phyloP scores from a whole-genome alignment of 768 basidiomycete genomes.

The Rhodocollybia butyracea region DNA sequence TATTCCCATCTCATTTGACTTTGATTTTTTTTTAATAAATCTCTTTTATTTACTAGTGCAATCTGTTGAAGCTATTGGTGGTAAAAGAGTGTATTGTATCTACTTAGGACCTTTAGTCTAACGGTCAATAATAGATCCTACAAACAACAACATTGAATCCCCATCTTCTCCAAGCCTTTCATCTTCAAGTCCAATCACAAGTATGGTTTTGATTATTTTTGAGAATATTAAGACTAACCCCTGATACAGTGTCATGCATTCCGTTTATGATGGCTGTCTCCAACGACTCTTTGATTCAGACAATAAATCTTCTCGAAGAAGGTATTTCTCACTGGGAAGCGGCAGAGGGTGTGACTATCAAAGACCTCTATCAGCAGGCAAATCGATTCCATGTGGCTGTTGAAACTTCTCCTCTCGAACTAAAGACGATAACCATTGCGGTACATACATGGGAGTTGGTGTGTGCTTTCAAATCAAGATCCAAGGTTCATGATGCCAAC shows the following conservation, averaged over 20 bases:
- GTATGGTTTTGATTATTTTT: too few species aligned
- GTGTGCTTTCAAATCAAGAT: background rate
- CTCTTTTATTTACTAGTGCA: background rate
- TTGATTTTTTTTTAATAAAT: background rate
- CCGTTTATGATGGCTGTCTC: background rate
- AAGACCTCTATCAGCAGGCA: background rate
- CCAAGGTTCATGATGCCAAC: background rate
- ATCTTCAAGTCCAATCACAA: too few species aligned
- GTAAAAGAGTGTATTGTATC: background rate
- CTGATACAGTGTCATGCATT: background rate
- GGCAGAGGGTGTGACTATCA: background rate
- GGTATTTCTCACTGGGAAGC: background rate
- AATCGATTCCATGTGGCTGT: background rate
- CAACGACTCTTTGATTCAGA: background rate
- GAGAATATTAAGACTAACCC: too few species aligned
- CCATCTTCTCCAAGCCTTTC: too few species aligned
- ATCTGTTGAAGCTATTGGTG: background rate
- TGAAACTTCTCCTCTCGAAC: background rate
- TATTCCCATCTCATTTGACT: background rate
- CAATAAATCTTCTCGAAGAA: background rate
- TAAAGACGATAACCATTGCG: background rate
- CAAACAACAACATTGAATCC: too few species aligned
- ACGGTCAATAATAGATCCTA: too few species aligned
- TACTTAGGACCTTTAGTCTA: background rate
- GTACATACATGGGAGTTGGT: background rate